Conservation (phyloP, 345 rosid species). For the Arabis alpina region DNA sequence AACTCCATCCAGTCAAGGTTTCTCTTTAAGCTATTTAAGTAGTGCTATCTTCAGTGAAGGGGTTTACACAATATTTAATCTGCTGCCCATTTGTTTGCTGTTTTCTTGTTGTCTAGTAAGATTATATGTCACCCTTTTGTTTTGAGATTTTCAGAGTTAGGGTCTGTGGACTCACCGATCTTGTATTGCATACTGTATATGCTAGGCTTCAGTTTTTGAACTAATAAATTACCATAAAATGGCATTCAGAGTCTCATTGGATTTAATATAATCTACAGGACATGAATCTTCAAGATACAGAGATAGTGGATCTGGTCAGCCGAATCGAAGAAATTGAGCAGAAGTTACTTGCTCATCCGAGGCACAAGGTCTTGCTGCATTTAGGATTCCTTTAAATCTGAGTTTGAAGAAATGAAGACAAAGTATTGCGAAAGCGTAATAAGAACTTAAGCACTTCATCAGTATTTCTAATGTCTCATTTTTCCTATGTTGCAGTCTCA, state of each 20-base stretch:
- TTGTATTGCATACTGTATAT: constrained; percentile 12
- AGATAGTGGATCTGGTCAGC: constrained; percentile 80
- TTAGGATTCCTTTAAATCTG: not conserved
- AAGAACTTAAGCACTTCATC: constrained; percentile 19
- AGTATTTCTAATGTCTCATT: constrained; percentile 1
- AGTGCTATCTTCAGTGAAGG: too few relatives aligned
- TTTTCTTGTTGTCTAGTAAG: constrained; percentile 2
- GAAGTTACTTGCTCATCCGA: constrained; percentile 83
- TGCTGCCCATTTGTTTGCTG: constrained; percentile 14
- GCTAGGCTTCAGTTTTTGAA: constrained; percentile 11
- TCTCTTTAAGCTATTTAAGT: too few relatives aligned
- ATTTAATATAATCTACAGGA: constrained; percentile 58
- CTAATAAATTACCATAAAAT: not conserved
- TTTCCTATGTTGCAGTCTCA: constrained; percentile 61
- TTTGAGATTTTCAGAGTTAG: not conserved
- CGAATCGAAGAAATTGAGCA: constrained; percentile 82
- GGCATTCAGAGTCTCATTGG: constrained; percentile 20
- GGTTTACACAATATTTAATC: not conserved
- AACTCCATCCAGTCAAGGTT: constrained; percentile 93
- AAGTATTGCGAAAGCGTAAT: not conserved
- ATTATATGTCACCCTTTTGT: not conserved
- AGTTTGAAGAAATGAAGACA: constrained; percentile 5
- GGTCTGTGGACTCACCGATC: constrained; percentile 6
- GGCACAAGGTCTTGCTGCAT: constrained; percentile 71
- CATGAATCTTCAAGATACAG: constrained; percentile 93